Conservation (phyloP, 768 basidiomycete genomes). For the Xerocomus spinulosus region DNA sequence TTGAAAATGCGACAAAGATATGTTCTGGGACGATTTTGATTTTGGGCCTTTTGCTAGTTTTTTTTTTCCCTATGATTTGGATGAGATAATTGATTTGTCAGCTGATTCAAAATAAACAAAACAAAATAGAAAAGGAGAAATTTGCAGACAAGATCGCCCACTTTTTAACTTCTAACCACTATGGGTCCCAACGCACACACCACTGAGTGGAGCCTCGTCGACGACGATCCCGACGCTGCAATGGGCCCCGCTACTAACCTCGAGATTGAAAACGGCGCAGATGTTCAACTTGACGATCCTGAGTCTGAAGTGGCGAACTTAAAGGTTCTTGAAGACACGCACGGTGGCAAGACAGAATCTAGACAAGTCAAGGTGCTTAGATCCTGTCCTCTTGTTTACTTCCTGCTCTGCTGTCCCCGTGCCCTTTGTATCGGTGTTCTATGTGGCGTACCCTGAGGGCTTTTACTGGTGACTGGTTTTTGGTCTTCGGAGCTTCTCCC, state of each 20-base stretch:
- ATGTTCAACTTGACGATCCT: slow-evolving; percentile 30
- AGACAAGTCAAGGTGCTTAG: slow-evolving; percentile 88
- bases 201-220: slow-evolving; percentile 44
- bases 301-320: slow-evolving; percentile 14
- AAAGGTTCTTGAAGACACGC: slow-evolving; percentile 36
- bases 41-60: background rate
- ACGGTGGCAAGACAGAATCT: slow-evolving; percentile 37
- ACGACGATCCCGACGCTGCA: slow-evolving; percentile 42
- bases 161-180: slow-evolving; percentile 5
- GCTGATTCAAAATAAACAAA: background rate
- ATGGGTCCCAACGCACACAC: slow-evolving; percentile 24
- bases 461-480: slow-evolving; percentile 20
- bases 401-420: slow-evolving; percentile 19
- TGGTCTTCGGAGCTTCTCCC: slow-evolving; percentile 21
- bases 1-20: background rate
- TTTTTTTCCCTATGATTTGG: slow-evolving; percentile 3
- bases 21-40: too few species aligned
- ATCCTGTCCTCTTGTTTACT: slow-evolving; percentile 44
- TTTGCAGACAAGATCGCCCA: background rate
- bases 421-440: slow-evolving; percentile 17
- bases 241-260: slow-evolving; percentile 44
- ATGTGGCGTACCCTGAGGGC: slow-evolving; percentile 16
- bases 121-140: slow-evolving; percentile 1
- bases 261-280: slow-evolving; percentile 43
- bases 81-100: slow-evolving; percentile 1